A percentile compares a stretch with the other conserved stretches of the same genome.
Conservation (phyloP, 1,284 basidiomycete species). For the Cutaneotrichosporon sp. region DNA sequence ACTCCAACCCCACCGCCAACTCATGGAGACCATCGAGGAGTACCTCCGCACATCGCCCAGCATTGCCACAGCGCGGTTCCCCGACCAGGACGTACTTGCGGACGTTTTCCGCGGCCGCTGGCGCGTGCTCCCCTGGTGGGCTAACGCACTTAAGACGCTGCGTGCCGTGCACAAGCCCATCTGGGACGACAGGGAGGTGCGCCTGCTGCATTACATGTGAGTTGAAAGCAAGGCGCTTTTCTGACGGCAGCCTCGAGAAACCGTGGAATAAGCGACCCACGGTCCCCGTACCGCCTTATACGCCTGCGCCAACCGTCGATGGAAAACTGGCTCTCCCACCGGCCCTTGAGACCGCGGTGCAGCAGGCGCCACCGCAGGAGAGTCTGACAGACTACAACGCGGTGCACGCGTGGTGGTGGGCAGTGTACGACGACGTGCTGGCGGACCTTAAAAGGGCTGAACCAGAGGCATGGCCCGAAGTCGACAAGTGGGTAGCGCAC, state of each 20-base stretch:
- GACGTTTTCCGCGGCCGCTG: constrained; percentile 63
- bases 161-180: constrained; percentile 44
- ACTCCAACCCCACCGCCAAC: constrained; percentile 57
- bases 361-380: constrained; percentile 23
- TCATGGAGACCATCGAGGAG: constrained; percentile 56
- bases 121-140: constrained; percentile 49
- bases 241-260: constrained; percentile 40
- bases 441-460: constrained; percentile 30
- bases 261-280: constrained; percentile 39
- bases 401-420: constrained; percentile 49
- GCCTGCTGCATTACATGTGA: constrained; percentile 48
- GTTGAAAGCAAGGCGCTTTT: constrained; percentile 12
- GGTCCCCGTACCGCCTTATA: neutral
- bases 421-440: constrained; percentile 42
- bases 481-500: constrained; percentile 31
- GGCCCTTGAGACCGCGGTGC: constrained; percentile 28
- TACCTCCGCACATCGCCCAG: constrained; percentile 65
- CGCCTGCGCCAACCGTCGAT: constrained; percentile 2
- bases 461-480: constrained; percentile 30
- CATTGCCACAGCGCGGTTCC: constrained; percentile 69
- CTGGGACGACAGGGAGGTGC: constrained; percentile 49
- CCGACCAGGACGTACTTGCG: constrained; percentile 88
- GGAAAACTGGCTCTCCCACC: constrained; percentile 18
- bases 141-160: constrained; percentile 52
- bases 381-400: constrained; percentile 35